Percentiles rank a stretch among this genome's conserved stretches.
Conservation (phyloP, 2,329 filamentous ascomycete species). For the Pseudogymnoascus sp. region DNA sequence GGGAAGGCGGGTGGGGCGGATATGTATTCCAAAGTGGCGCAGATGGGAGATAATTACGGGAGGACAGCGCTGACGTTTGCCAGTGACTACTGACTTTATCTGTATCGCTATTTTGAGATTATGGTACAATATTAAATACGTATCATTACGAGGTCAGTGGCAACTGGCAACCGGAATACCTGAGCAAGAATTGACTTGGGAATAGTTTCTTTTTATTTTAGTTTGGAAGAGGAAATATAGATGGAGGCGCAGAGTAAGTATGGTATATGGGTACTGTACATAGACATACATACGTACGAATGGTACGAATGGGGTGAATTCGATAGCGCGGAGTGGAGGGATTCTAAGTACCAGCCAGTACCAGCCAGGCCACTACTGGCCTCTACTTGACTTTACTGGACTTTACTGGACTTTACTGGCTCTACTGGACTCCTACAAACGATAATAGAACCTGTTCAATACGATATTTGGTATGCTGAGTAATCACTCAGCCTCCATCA, state of each 20-base stretch:
- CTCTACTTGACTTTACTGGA: too few species aligned
- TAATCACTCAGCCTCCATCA: neutral
- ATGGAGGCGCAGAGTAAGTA: neutral
- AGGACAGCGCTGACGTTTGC: neutral
- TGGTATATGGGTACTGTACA: neutral
- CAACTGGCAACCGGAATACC: too few species aligned
- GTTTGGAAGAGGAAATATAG: neutral
- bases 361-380: too few species aligned
- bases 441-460: neutral
- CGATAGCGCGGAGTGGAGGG: neutral
- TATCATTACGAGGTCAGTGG: neutral
- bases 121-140: neutral
- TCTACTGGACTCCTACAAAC: too few species aligned
- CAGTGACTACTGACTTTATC: too few species aligned
- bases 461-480: neutral
- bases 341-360: neutral
- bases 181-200: too few species aligned
- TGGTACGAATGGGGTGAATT: constrained; percentile 1
- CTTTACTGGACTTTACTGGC: too few species aligned
- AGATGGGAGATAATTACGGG: neutral
- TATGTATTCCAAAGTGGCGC: constrained; percentile 2
- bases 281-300: neutral
- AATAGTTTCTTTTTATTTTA: neutral
- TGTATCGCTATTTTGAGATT: neutral
- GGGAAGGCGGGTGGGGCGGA: neutral